Evolutionary conservation across 768 basidiomycete genomes (phyloP).

Genomic region (Leccinum uliginosum): DNA sequence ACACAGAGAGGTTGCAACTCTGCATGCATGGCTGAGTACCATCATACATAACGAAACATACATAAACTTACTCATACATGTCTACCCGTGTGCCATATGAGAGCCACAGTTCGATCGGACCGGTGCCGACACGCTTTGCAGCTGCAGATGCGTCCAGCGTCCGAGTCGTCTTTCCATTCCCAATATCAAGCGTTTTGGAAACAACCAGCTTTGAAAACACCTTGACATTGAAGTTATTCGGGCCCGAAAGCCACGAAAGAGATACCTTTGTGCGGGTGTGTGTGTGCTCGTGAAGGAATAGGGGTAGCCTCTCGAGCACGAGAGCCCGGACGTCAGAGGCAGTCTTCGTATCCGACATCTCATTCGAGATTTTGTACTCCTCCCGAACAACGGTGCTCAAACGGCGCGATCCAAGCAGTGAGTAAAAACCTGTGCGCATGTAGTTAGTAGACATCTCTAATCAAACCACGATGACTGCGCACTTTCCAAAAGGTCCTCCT

Average conservation of each 20-base stretch:
- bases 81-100: slow-evolving; percentile 73
- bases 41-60: background rate
- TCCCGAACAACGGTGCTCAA: slow-evolving; percentile 74
- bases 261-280: slow-evolving; percentile 60
- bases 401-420: slow-evolving; percentile 65
- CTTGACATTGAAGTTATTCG: slow-evolving; percentile 66
- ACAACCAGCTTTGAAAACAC: slow-evolving; percentile 62
- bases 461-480: background rate
- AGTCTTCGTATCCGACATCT: slow-evolving; percentile 44
- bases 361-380: slow-evolving; percentile 59
- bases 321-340: slow-evolving; percentile 53
- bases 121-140: slow-evolving; percentile 48
- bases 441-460: background rate
- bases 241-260: slow-evolving; percentile 60
- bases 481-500: slow-evolving; percentile 92
- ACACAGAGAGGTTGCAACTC: slow-evolving; percentile 83
- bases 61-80: slow-evolving; percentile 80
- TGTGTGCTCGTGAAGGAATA: slow-evolving; percentile 89
- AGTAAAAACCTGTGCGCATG: slow-evolving; percentile 59
- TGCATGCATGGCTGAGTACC: slow-evolving; percentile 26
- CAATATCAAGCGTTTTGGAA: slow-evolving; percentile 56
- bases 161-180: slow-evolving; percentile 43
- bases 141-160: slow-evolving; percentile 73
- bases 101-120: slow-evolving; percentile 73
- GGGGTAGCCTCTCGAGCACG: slow-evolving; percentile 77